phyloP scores from a whole-genome alignment of 176 grass and related monocot species.

The Avena sativa region DNA sequence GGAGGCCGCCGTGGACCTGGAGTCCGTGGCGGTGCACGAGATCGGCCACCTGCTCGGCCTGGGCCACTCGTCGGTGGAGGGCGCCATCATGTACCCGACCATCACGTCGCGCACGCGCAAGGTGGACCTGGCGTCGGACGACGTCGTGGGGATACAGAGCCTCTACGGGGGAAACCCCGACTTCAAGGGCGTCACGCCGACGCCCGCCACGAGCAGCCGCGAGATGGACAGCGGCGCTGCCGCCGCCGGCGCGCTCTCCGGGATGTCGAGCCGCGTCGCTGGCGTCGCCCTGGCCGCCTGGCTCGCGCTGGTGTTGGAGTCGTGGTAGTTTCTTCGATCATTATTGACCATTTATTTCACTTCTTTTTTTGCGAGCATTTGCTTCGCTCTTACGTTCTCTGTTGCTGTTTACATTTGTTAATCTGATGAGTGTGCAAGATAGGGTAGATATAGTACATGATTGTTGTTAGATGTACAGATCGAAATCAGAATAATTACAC shows the following conservation, averaged over 20 bases:
- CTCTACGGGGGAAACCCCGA: constrained; percentile 81
- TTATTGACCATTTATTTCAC: neutral
- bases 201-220: constrained; percentile 44
- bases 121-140: constrained; percentile 72
- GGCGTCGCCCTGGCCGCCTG: constrained; percentile 3
- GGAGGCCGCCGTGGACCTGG: constrained; percentile 68
- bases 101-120: constrained; percentile 64
- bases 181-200: constrained; percentile 61
- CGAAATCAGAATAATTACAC: neutral
- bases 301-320: constrained; percentile 26
- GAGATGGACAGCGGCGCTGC: constrained; percentile 56
- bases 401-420: neutral
- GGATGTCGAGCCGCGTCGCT: neutral
- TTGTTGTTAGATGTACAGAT: neutral
- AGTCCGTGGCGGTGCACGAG: constrained; percentile 97
- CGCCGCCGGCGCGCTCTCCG: neutral
- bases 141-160: constrained; percentile 72
- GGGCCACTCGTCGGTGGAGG: constrained; percentile 60
- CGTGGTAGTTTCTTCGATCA: neutral
- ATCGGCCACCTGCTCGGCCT: constrained; percentile 94
- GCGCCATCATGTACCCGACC: constrained; percentile 85
- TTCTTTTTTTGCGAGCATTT: too few relatives aligned
- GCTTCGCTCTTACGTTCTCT: neutral
- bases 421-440: neutral
- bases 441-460: neutral